Conservation (phyloP, 352 stramenopile genomes). For the Aphanomyces euteiches region DNA sequence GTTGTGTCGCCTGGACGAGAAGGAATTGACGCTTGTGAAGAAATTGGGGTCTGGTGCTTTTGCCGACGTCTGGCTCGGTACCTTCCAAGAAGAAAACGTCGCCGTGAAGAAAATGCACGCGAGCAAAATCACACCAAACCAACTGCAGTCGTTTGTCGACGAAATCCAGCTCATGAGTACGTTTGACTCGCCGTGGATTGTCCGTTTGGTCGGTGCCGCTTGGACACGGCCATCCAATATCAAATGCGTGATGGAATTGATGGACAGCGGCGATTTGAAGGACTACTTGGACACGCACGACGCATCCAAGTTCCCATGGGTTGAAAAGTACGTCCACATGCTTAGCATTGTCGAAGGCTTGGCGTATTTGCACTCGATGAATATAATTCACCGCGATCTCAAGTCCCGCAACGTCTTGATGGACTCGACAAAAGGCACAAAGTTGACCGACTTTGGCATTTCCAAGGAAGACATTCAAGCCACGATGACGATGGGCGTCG, state of each 20-base stretch:
- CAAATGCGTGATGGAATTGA: conserved; percentile 61
- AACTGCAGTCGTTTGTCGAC: conserved; percentile 45
- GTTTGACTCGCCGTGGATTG: conserved; percentile 48
- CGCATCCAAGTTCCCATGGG: conserved; percentile 1
- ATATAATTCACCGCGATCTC: conserved; percentile 8
- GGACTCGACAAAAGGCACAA: conserved; percentile 4
- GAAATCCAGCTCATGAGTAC: conserved; percentile 53
- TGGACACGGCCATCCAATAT: conserved; percentile 57
- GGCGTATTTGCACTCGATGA: conserved; percentile 13
- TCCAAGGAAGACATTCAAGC: not conserved
- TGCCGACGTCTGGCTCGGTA: conserved; percentile 10
- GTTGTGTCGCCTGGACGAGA: not conserved
- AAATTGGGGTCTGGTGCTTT: conserved; percentile 14
- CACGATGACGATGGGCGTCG: conserved; percentile 7
- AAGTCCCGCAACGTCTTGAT: conserved; percentile 11
- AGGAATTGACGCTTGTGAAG: not conserved
- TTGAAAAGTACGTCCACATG: not conserved
- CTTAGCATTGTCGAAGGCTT: not conserved
- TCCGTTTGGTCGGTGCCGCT: conserved; percentile 50
- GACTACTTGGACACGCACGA: conserved; percentile 32
- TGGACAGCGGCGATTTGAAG: conserved; percentile 49
- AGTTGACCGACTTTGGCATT: conserved; percentile 14
- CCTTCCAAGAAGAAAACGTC: not conserved
- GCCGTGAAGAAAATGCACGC: conserved; percentile 3
- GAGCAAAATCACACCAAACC: conserved; percentile 36